These are phyloP conservation scores for Gryganskiella cystojenkinii DNA, from an alignment of 192 early-diverging fungal species.

Conservation along the genomic window DNA sequence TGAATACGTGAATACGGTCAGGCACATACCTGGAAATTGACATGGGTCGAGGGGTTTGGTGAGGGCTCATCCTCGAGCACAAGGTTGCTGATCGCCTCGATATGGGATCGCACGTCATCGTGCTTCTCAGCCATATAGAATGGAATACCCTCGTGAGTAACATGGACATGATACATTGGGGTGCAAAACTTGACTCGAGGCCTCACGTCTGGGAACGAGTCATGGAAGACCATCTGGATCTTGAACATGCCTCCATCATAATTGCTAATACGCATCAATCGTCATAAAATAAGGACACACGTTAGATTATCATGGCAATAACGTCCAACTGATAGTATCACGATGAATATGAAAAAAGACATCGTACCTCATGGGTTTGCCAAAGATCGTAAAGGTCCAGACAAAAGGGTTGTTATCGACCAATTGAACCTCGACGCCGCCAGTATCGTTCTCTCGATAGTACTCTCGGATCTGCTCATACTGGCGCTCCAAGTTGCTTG, in stretches of 20 bases:
- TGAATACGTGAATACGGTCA: neutral
- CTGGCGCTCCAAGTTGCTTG: constrained; percentile 63
- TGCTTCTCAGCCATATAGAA: constrained; percentile 64
- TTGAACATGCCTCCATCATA: constrained; percentile 73
- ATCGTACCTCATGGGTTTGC: constrained; percentile 58
- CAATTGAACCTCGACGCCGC: constrained; percentile 60
- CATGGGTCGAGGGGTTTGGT: constrained; percentile 49
- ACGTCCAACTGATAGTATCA: neutral
- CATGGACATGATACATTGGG: constrained; percentile 71
- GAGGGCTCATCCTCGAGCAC: constrained; percentile 54
- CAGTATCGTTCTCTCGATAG: constrained; percentile 52
- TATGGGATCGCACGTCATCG: constrained; percentile 66
- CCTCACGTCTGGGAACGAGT: constrained; percentile 63
- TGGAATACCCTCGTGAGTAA: constrained; percentile 67
- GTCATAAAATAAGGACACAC: too few species aligned
- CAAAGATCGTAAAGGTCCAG: constrained; percentile 65
- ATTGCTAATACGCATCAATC: constrained; percentile 41
- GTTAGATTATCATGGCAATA: too few species aligned
- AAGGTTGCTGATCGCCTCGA: constrained; percentile 55
- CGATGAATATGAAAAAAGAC: neutral
- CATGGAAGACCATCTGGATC: constrained; percentile 64
- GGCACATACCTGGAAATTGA: constrained; percentile 25
- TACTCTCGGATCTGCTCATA: constrained; percentile 67
- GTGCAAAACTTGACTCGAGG: constrained; percentile 65
- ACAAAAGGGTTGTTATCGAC: constrained; percentile 66